Conservation (phyloP, 345 rosid genomes). For the Citrus inodora region DNA sequence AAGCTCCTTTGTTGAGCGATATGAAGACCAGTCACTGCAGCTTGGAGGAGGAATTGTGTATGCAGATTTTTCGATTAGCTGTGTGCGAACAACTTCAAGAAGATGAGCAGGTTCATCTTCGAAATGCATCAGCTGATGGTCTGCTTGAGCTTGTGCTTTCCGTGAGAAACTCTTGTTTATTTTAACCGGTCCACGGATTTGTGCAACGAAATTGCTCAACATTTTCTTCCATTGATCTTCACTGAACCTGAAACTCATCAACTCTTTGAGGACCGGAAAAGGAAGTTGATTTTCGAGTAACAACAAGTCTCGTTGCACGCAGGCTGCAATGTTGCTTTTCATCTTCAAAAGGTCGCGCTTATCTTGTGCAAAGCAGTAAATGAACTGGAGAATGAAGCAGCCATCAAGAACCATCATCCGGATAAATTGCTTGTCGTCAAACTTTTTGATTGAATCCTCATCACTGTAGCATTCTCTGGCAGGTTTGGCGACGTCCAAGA, state of each 20-base stretch:
- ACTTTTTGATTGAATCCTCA: neutral
- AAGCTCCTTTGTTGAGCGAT: constrained; percentile 12
- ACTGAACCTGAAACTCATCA: neutral
- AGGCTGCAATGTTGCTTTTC: neutral
- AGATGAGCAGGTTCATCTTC: constrained; percentile 11
- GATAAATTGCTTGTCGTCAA: neutral
- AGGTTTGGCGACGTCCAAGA: neutral
- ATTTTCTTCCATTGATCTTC: neutral
- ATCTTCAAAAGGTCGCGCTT: neutral
- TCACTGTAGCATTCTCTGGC: neutral
- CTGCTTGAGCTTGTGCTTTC: neutral
- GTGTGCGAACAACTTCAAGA: constrained; percentile 6
- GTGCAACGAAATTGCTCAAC: neutral
- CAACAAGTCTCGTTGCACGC: neutral
- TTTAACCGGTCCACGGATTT: neutral
- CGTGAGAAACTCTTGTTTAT: no score
- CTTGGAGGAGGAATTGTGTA: neutral
- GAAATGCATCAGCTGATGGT: neutral
- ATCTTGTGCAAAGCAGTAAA: neutral
- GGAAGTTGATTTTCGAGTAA: constrained; percentile 8
- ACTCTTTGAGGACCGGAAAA: neutral
- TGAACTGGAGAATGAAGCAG: neutral
- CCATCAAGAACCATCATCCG: constrained; percentile 20
- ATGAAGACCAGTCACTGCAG: neutral
- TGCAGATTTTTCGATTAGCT: neutral